Conservation (phyloP, 192 early-diverging fungal species). For the Rhizophagus sp. region DNA sequence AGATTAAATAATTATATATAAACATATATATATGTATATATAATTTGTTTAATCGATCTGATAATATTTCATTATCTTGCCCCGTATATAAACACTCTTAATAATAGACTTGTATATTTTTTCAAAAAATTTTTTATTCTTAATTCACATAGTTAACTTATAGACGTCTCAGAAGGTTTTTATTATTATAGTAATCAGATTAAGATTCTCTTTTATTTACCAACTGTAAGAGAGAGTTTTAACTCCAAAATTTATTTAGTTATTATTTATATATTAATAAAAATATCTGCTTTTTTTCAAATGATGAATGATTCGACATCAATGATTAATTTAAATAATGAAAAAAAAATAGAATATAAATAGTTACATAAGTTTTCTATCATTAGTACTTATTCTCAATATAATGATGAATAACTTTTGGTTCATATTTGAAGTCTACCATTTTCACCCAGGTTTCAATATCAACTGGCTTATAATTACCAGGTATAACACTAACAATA, state of each 20-base stretch:
- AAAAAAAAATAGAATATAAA: neutral
- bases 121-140: neutral
- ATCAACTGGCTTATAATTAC: conserved; percentile 1
- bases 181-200: neutral
- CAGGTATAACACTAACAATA: neutral
- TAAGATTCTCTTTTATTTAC: too few species aligned
- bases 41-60: too few species aligned
- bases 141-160: neutral
- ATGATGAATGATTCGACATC: too few species aligned
- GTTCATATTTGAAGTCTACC: conserved; percentile 12
- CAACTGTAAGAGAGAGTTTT: too few species aligned
- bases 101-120: neutral
- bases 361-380: neutral
- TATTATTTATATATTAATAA: neutral
- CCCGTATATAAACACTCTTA: neutral
- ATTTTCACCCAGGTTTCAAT: conserved; percentile 9
- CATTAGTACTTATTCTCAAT: neutral
- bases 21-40: too few species aligned
- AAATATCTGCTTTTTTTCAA: neutral
- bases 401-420: conserved; percentile 14
- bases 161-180: neutral
- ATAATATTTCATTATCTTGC: too few species aligned
- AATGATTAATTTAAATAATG: too few species aligned
- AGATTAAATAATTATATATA: too few species aligned
- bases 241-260: too few species aligned